Conservation (phyloP, 768 basidiomycete species). For the Lentinus brumalis region DNA sequence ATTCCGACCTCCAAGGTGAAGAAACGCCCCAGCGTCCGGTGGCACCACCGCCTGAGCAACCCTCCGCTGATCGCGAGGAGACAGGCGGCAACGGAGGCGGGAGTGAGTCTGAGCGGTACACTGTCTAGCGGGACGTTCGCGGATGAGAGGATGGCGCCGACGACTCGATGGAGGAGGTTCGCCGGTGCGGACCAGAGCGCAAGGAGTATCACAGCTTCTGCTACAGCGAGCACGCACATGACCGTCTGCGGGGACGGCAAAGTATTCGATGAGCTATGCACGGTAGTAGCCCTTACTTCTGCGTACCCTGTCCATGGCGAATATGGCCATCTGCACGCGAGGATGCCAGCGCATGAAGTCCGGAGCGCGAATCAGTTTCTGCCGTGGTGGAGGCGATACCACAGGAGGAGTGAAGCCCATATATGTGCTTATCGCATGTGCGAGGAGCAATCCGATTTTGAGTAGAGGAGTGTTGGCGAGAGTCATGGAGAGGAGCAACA, state of each 20-base stretch:
- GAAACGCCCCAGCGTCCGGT: slow-evolving; percentile 17
- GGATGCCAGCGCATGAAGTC: background rate
- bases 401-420: background rate
- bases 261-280: background rate
- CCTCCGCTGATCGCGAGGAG: background rate
- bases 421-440: background rate
- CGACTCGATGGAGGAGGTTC: background rate
- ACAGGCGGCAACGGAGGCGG: background rate
- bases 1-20: slow-evolving; percentile 22
- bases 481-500: background rate
- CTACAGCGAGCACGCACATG: background rate
- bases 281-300: background rate
- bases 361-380: background rate
- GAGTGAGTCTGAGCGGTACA: background rate
- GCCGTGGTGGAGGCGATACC: background rate
- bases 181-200: background rate
- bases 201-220: background rate
- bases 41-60: slow-evolving; percentile 10
- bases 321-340: background rate
- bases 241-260: background rate
- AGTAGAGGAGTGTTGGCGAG: background rate
- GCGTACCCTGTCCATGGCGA: background rate
- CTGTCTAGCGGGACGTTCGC: background rate
- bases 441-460: background rate
- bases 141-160: background rate